A percentile compares a stretch with the other conserved stretches of the same genome.
phyloP scores from a whole-genome alignment of 257 asterid genomes.

The Capsicum chinense region DNA sequence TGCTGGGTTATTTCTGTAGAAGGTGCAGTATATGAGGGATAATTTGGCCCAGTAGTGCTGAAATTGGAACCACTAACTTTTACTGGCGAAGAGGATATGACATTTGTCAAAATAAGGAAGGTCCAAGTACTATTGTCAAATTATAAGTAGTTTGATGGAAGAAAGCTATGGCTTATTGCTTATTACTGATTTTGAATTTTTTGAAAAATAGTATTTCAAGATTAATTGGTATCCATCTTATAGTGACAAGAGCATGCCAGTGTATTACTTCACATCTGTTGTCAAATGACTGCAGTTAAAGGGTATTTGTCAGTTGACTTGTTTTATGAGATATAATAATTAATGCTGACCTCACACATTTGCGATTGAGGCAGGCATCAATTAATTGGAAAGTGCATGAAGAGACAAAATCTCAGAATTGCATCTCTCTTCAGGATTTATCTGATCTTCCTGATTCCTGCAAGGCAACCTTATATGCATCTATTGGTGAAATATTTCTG shows the following conservation, averaged over 20 bases:
- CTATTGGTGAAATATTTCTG: slow-evolving; percentile 68
- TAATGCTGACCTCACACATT: background rate
- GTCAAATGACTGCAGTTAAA: background rate
- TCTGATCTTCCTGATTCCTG: slow-evolving; percentile 44
- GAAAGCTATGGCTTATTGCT: background rate
- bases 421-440: slow-evolving; percentile 56
- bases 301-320: background rate
- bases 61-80: slow-evolving; percentile 17
- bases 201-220: background rate
- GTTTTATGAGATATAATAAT: slow-evolving; percentile 27
- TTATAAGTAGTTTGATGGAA: background rate
- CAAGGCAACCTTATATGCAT: slow-evolving; percentile 59
- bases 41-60: background rate
- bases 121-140: background rate
- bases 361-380: slow-evolving; percentile 44
- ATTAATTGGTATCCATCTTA: background rate
- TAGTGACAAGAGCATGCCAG: background rate
- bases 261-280: background rate
- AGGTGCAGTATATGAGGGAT: background rate
- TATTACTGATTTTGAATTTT: background rate
- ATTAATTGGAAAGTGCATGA: slow-evolving; percentile 68
- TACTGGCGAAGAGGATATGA: slow-evolving; percentile 5
- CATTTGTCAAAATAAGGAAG: slow-evolving; percentile 19
- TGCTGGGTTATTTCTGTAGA: background rate
- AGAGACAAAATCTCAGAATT: slow-evolving; percentile 53